Evolutionary conservation across 495 filamentous ascomycete genomes (phyloP).

Genomic region (Penicillium canariense): DNA sequence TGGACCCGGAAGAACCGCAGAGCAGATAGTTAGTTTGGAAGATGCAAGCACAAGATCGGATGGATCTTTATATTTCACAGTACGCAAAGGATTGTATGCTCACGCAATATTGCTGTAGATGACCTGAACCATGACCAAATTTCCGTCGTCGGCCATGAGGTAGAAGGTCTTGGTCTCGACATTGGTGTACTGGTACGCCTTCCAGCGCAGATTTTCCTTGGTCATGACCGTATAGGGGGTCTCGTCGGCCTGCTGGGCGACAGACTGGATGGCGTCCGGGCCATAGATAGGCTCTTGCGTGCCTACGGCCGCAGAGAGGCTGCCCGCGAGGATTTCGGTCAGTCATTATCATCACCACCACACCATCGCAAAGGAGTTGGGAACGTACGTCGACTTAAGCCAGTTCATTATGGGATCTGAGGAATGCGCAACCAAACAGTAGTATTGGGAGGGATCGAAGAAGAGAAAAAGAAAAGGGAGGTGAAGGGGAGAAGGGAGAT

Average conservation of each 20-base stretch:
- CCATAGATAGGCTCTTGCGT: slow-evolving; percentile 97
- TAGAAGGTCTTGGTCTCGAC: slow-evolving; percentile 99
- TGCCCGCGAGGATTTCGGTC: slow-evolving; percentile 34
- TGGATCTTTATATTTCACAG: not conserved
- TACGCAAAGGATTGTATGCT: slow-evolving; percentile 31
- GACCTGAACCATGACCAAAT: slow-evolving; percentile 77
- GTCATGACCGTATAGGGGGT: slow-evolving; percentile 77
- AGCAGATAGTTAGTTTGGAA: not conserved
- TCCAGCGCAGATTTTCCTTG: slow-evolving; percentile 80
- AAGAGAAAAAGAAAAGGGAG: slow-evolving; percentile 22
- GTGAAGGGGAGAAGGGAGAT: slow-evolving; percentile 23
- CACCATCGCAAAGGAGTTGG: not conserved
- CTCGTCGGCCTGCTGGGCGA: slow-evolving; percentile 73
- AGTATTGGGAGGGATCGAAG: slow-evolving; percentile 6
- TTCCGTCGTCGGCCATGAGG: slow-evolving; percentile 73
- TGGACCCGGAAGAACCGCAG: not conserved
- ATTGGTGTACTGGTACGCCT: slow-evolving; percentile 72
- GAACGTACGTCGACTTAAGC: slow-evolving; percentile 67
- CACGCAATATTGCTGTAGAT: slow-evolving; percentile 98
- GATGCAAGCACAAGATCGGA: not conserved
- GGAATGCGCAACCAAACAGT: not conserved
- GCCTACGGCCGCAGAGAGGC: slow-evolving; percentile 87
- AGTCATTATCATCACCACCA: slow-evolving; percentile 17
- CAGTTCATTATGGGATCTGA: slow-evolving; percentile 56
- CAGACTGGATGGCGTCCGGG: slow-evolving; percentile 79